phyloP scores from a whole-genome alignment of 2,329 filamentous ascomycete genomes.

The Cordyceps militaris region DNA sequence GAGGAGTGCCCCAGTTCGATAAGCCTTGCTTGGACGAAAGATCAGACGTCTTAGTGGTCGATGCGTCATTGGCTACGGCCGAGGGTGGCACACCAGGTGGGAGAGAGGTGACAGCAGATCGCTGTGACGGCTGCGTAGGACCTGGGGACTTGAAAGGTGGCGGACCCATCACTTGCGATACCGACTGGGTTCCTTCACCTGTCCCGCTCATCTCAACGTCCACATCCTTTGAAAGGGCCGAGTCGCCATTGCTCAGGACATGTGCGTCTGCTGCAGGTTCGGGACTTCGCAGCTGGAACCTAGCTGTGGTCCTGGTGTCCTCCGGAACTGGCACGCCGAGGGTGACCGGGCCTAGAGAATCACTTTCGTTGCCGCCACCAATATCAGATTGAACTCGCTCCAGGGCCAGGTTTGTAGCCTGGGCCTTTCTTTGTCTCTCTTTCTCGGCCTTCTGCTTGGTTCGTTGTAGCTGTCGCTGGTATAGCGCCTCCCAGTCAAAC shows the following conservation, averaged over 20 bases:
- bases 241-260: conserved; percentile 48
- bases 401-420: conserved; percentile 42
- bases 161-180: conserved; percentile 45
- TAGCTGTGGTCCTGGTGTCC: conserved; percentile 39
- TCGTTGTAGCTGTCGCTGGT: conserved; percentile 63
- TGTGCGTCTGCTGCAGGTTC: conserved; percentile 28
- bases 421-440: conserved; percentile 53
- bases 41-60: conserved; percentile 84
- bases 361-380: conserved; percentile 42
- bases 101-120: conserved; percentile 51
- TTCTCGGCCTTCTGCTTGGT: conserved; percentile 53
- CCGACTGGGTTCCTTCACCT: conserved; percentile 40
- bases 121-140: conserved; percentile 57
- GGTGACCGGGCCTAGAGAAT: conserved; percentile 49
- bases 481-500: conserved; percentile 72
- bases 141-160: conserved; percentile 34
- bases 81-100: conserved; percentile 52
- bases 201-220: conserved; percentile 58
- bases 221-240: conserved; percentile 38
- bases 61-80: conserved; percentile 71
- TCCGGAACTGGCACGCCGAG: conserved; percentile 59
- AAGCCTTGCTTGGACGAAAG: conserved; percentile 54
- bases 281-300: conserved; percentile 50
- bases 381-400: conserved; percentile 46
- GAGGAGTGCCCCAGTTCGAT: conserved; percentile 62